Evolutionary conservation across 805 yeast genomes (phyloP).

Genomic region (Pichia scutulata): DNA sequence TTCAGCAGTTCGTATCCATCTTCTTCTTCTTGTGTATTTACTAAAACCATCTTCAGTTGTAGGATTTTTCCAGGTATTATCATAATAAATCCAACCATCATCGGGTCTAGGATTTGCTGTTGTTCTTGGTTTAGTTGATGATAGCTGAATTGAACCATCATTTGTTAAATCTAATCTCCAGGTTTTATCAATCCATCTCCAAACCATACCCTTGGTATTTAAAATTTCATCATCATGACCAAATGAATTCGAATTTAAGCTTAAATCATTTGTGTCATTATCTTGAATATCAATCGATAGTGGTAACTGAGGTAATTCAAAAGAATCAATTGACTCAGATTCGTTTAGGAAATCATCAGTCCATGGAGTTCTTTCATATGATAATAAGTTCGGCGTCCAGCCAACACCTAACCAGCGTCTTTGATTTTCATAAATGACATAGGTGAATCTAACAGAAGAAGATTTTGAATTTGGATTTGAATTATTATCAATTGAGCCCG

Average conservation of each 20-base stretch:
- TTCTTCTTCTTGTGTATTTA: constrained; percentile 86
- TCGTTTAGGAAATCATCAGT: constrained; percentile 93
- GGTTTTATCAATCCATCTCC: constrained; percentile 93
- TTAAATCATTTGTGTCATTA: not conserved
- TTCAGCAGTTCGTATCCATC: constrained; percentile 96
- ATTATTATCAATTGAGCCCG: constrained; percentile 2
- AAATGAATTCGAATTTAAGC: constrained; percentile 16
- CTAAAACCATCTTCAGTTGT: constrained; percentile 80
- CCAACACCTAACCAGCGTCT: constrained; percentile 97
- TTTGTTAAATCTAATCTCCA: constrained; percentile 89
- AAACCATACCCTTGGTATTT: constrained; percentile 50
- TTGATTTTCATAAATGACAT: constrained; percentile 89
- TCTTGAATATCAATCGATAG: constrained; percentile 9
- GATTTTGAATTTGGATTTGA: constrained; percentile 10
- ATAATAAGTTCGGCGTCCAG: constrained; percentile 87
- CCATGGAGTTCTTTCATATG: constrained; percentile 95
- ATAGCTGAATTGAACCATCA: constrained; percentile 73
- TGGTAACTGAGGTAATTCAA: constrained; percentile 67
- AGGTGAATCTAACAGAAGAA: constrained; percentile 75
- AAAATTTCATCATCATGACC: constrained; percentile 35
- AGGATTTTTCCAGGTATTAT: constrained; percentile 92
- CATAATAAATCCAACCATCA: constrained; percentile 84
- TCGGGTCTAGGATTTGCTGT: constrained; percentile 67
- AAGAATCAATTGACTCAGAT: constrained; percentile 65
- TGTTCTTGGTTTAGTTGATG: constrained; percentile 50